phyloP scores from a whole-genome alignment of 1,139 yeast genomes.

The Debaryomycetaceae sp. region DNA sequence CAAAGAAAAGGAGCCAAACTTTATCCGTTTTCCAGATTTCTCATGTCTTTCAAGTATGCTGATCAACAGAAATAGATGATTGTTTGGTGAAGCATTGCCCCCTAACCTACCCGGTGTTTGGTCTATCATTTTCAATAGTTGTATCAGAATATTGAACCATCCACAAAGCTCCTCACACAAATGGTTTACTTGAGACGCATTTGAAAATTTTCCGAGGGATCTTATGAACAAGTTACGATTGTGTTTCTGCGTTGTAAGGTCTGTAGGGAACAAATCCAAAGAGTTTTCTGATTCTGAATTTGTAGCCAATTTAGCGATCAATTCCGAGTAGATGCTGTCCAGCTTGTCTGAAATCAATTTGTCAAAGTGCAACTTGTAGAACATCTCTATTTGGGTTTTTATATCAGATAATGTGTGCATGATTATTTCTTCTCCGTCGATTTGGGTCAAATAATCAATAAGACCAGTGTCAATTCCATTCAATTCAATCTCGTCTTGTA shows the following conservation, averaged over 20 bases:
- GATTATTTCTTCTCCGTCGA: not conserved
- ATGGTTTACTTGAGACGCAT: constrained; percentile 8
- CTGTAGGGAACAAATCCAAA: not conserved
- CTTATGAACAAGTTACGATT: not conserved
- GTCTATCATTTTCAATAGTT: constrained; percentile 10
- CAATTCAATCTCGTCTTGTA: not conserved
- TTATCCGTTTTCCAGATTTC: constrained; percentile 1
- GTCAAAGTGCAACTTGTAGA: not conserved
- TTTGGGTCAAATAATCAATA: not conserved
- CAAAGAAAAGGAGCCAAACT: constrained; percentile 14
- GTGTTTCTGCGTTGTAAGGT: not conserved
- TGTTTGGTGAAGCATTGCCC: not conserved
- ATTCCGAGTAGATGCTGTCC: not conserved
- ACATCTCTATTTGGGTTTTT: not conserved
- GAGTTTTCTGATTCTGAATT: not conserved
- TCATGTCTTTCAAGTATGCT: not conserved
- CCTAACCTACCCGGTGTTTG: constrained; percentile 5
- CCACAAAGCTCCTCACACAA: constrained; percentile 12
- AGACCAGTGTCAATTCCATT: not conserved
- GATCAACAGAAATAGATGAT: not conserved
- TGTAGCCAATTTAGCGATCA: not conserved
- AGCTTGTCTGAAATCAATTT: not conserved
- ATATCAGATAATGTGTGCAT: not conserved
- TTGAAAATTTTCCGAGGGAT: constrained; percentile 5
- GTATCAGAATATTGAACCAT: constrained; percentile 23